Conservation (phyloP, 768 basidiomycete species). For the Agaricus subrufescens region DNA sequence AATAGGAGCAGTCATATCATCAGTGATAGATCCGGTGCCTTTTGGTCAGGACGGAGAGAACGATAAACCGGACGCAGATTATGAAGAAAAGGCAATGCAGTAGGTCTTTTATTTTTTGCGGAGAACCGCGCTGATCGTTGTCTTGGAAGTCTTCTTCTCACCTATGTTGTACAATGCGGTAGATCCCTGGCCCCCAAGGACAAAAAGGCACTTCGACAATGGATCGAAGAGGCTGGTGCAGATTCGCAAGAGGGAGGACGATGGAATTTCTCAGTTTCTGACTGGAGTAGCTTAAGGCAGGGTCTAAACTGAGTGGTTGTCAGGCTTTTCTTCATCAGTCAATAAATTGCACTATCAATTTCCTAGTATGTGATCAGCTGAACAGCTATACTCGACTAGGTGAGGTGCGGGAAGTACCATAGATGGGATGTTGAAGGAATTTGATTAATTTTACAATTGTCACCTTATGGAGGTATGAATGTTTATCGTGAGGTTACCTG, state of each 20-base stretch:
- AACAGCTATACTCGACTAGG: no score
- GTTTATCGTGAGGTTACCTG: no score
- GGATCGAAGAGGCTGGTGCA: constrained; percentile 20
- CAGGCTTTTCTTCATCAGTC: no score
- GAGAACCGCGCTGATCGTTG: neutral
- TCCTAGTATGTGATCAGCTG: no score
- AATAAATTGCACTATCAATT: no score
- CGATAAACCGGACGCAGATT: constrained; percentile 51
- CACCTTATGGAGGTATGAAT: no score
- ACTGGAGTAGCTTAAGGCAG: constrained; percentile 19
- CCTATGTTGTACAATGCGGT: constrained; percentile 40
- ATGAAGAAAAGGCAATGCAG: constrained; percentile 62
- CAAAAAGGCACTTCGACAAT: constrained; percentile 21
- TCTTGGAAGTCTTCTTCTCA: constrained; percentile 41
- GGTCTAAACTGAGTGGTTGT: constrained; percentile 4
- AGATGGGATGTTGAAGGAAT: no score
- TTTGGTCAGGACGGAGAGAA: constrained; percentile 65
- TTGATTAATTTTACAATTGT: no score
- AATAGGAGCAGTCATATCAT: constrained; percentile 44
- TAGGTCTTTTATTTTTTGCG: constrained; percentile 21
- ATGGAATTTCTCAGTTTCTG: constrained; percentile 23
- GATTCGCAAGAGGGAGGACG: constrained; percentile 20
- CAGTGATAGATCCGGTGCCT: constrained; percentile 53
- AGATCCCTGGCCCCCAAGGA: constrained; percentile 24
- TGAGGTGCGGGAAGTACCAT: no score